Evolutionary conservation across 2,329 filamentous ascomycete species (phyloP), one percentile per base, ranked within the genome.

Genomic region (Microcyclospora tardicrescens): DNA sequence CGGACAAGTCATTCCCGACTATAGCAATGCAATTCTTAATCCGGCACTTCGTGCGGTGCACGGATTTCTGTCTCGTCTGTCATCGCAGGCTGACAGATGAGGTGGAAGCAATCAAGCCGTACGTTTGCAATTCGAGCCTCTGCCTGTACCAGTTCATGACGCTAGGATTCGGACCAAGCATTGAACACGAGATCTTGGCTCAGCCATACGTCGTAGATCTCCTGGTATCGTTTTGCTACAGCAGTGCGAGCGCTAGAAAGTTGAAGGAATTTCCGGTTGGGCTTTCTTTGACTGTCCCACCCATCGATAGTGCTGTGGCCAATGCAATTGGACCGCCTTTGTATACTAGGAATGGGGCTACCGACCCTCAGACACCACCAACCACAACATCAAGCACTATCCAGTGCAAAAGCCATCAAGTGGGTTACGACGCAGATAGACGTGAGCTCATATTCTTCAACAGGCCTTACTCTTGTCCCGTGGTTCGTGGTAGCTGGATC

Each of bases 81-180:
- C 83, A 93, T 58, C 72, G 73, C 47, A 79, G 71, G 47, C 70
- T 84, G 28, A 59, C 72, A 1, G 69, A 68, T 2, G 71, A 74
- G 0, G 77, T 89, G 29, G 75, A 79, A 50, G 75, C 80, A 2
- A 65, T 86, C 43, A 84, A 83, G 48, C 82, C 82, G 2, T 70
- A 71, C 44, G 84, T 94, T 33, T 95, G 87, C 60, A 73, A 74
- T 15, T 71, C 74, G 10, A 66, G 71, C 1, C 67, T 95, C 2
- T 95, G 87, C 52, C 65, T 93, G 3, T 93, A 83, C 52, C 87
- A 95, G 54, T 93, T 91, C 61, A 82, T 93, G 69, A 70, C 74
- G 12, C 67, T 93, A n/a, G 85, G 84, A 0, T 79, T 94, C 52
- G 87, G 86, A 0, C 81, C 84, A 2, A 85, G 77, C 50, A 76